These are phyloP conservation scores for Caryopteris hybrid DNA, from an alignment of 305 asterid genomes.

Conservation along the genomic window DNA sequence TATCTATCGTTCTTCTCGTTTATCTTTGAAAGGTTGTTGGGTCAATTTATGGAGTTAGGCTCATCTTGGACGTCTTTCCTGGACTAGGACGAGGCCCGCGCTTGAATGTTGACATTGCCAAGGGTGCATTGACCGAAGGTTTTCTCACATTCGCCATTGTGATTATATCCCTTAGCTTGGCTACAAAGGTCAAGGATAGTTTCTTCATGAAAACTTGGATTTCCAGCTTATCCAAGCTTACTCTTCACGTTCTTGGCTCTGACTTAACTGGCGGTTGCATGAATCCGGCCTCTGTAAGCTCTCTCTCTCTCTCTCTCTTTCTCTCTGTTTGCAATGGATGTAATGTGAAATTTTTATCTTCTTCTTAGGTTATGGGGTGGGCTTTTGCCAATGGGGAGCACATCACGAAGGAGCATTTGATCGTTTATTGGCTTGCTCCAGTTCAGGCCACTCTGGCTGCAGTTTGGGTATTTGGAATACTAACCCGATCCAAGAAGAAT, in stretches of 20 bases:
- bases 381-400: slow-evolving; percentile 88
- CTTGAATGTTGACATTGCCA: slow-evolving; percentile 60
- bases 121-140: slow-evolving; percentile 82
- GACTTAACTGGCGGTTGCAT: slow-evolving; percentile 89
- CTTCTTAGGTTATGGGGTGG: slow-evolving; percentile 87
- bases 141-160: slow-evolving; percentile 59
- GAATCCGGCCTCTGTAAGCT: slow-evolving; percentile 85
- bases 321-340: not conserved
- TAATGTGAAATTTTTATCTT: not conserved
- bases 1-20: not conserved
- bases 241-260: slow-evolving; percentile 78
- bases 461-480: slow-evolving; percentile 49
- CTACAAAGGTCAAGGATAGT: slow-evolving; percentile 42
- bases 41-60: slow-evolving; percentile 60
- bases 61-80: slow-evolving; percentile 50
- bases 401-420: slow-evolving; percentile 64
- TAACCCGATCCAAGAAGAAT: slow-evolving; percentile 28
- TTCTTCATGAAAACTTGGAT: slow-evolving; percentile 83
- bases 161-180: slow-evolving; percentile 52
- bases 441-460: slow-evolving; percentile 69
- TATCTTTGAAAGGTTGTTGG: slow-evolving; percentile 51
- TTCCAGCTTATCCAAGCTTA: slow-evolving; percentile 65
- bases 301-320: not conserved
- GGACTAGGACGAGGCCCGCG: slow-evolving; percentile 66
- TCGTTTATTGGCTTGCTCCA: slow-evolving; percentile 89